These are phyloP conservation scores for Plenodomus tracheiphilus DNA, from an alignment of 2,329 filamentous ascomycete genomes.

Conservation along the genomic window DNA sequence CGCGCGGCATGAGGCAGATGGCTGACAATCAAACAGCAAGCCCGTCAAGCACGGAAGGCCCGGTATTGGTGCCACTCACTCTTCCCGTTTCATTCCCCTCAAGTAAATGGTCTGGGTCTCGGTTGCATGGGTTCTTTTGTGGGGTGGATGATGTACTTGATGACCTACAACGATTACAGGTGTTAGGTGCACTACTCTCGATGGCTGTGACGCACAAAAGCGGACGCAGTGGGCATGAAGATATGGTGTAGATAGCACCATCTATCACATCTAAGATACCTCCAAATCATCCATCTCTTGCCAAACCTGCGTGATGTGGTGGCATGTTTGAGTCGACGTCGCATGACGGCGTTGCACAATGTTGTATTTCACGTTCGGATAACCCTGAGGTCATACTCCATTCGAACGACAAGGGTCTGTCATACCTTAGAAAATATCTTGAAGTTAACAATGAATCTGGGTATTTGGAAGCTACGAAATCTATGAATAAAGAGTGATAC, in stretches of 20 bases:
- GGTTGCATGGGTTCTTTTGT: constrained; percentile 46
- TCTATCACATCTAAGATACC: constrained; percentile 37
- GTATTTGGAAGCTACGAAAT: constrained; percentile 17
- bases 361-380: neutral
- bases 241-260: constrained; percentile 37
- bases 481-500: neutral
- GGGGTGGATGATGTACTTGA: constrained; percentile 45
- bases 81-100: constrained; percentile 99
- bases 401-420: neutral
- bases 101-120: constrained; percentile 68
- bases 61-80: constrained; percentile 99
- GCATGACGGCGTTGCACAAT: too few relatives aligned
- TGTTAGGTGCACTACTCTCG: constrained; percentile 44
- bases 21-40: constrained; percentile 69
- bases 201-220: constrained; percentile 38
- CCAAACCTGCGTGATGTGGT: neutral
- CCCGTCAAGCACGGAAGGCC: constrained; percentile 99
- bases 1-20: neutral
- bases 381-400: neutral
- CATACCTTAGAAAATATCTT: neutral
- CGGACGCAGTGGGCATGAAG: constrained; percentile 33
- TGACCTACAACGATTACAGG: constrained; percentile 45
- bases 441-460: constrained; percentile 3
- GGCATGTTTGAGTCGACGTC: neutral
- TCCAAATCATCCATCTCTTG: constrained; percentile 12